Base-by-base conservation (phyloP, 129 eudicot species). In the Smallanthus sonchifolius region DNA sequence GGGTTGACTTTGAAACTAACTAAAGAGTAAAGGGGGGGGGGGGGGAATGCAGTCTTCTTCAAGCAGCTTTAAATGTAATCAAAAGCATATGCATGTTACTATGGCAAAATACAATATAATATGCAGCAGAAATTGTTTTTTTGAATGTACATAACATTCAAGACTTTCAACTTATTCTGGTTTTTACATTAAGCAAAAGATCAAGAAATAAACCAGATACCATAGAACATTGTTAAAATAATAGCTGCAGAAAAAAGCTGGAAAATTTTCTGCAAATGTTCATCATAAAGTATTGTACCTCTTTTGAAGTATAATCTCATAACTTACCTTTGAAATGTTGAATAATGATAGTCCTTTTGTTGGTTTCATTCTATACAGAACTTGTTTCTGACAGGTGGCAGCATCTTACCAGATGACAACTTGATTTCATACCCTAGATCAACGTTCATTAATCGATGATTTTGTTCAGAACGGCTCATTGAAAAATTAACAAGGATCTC, bases 371-470 rank as follows among this genome's bases (percentile, higher is more conserved):
- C 99, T 16, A 94, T 91, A 81, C 73, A 88, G 43, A 83, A 95
- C 87, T 87, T 88, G 61, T 88, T 89, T 40, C 16, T 81, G 75
- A 84, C 70, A 20, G 75, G 84, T 37, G 87, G 81, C 48, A 86
- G 77, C 42, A 36, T 80, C 62, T 79, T 73, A 65, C 95, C 97
- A 55, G 97, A 88, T 35, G 84, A 65, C 63, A 54, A 73, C 67
- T 59, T 78, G 24, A 91, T 49, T 78, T 84, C 87, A 51, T 86
- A 83, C 65, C 74, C 80, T 24, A 95, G 85, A 74, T 91, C 96
- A 70, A 88, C 96, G 37, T 91, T 96, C 89, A 95, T 80, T 69
- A 95, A 76, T 73, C 99, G 89, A 74, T 95, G 99, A 69, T 95
- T 95, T 56, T 85, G 95, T 75, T 87, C 86, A 6, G 95, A 85